These are phyloP conservation scores for Volvariella surrecta DNA, from an alignment of 1,284 basidiomycete species.

Conservation along the genomic window DNA sequence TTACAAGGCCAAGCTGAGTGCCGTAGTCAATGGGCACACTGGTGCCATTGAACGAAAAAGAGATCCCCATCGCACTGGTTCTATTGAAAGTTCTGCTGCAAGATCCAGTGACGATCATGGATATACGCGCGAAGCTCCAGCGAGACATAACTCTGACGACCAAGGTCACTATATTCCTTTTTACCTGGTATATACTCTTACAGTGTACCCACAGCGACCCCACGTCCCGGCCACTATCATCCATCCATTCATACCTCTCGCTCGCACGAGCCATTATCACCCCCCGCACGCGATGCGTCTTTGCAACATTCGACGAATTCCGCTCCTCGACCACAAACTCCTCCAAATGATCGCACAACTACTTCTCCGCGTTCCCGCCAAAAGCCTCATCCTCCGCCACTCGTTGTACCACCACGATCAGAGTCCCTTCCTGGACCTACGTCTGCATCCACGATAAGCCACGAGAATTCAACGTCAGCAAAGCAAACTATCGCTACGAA, in stretches of 20 bases:
- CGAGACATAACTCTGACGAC: conserved; percentile 44
- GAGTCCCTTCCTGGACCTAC: conserved; percentile 26
- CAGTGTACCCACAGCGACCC: conserved; percentile 15
- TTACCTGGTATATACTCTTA: background rate
- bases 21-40: conserved; percentile 24
- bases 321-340: conserved; percentile 17
- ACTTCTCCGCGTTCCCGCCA: conserved; percentile 15
- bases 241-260: conserved; percentile 26
- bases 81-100: background rate
- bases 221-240: conserved; percentile 17
- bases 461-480: conserved; percentile 16
- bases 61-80: background rate
- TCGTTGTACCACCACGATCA: conserved; percentile 33
- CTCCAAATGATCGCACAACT: conserved; percentile 10
- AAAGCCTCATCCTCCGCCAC: conserved; percentile 28
- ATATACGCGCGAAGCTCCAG: conserved; percentile 21
- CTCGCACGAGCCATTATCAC: conserved; percentile 29
- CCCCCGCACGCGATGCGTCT: conserved; percentile 15
- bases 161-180: conserved; percentile 31
- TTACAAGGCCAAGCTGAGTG: conserved; percentile 43
- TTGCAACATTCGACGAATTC: conserved; percentile 17
- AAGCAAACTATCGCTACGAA: conserved; percentile 9
- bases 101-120: conserved; percentile 7
- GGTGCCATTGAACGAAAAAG: conserved; percentile 12
- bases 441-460: conserved; percentile 20